A percentile compares a stretch with the other conserved stretches of the same genome.
These are phyloP conservation scores for Fusarium marasasianum DNA, from an alignment of 2,329 filamentous ascomycete species.

Conservation along the genomic window DNA sequence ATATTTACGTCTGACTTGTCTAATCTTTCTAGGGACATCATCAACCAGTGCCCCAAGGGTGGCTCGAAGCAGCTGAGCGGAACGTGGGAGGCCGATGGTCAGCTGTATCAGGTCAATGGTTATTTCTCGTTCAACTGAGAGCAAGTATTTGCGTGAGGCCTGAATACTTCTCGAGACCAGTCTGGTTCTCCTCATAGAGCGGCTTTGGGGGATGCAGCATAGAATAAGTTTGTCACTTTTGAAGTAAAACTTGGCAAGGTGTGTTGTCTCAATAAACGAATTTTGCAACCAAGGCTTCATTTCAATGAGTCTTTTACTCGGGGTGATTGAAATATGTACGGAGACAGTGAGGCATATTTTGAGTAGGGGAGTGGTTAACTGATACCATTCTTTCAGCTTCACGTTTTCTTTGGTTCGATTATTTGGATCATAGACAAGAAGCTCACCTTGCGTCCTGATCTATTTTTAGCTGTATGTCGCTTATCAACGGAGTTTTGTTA, in stretches of 20 bases:
- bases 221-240: fast-evolving
- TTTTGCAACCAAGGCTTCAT: too few relatives aligned
- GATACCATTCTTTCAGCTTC: not conserved
- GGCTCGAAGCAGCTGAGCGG: not conserved
- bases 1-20: not conserved
- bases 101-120: conserved; percentile 1
- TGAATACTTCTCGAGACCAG: fast-evolving
- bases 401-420: not conserved
- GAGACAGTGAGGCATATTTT: not conserved
- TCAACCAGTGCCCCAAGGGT: conserved; percentile 18
- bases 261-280: not conserved
- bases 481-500: not conserved
- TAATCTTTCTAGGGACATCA: conserved; percentile 16
- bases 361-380: not conserved
- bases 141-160: not conserved
- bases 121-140: not conserved
- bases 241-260: fast-evolving
- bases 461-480: not conserved
- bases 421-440: not conserved
- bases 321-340: not conserved
- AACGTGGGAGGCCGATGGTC: conserved; percentile 7
- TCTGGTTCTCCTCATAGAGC: fast-evolving
- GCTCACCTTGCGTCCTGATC: too few relatives aligned
- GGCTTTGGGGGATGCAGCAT: too few relatives aligned
- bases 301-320: not conserved